Base-by-base conservation (phyloP, 768 basidiomycete genomes). In the Mrakia gelida region DNA sequence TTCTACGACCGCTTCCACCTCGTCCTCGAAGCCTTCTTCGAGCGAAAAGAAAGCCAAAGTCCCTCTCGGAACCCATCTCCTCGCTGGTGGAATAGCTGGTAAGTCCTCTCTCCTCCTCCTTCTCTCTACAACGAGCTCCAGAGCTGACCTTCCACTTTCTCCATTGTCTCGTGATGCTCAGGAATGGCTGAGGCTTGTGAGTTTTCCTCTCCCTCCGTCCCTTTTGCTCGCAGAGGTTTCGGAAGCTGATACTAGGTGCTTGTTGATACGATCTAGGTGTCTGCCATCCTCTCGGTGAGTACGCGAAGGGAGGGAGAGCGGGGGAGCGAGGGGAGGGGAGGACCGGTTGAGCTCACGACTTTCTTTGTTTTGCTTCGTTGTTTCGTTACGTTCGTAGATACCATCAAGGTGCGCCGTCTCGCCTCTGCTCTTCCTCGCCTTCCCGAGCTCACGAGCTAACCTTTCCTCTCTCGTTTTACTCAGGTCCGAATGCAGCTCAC, bases 401-500 rank as follows among this genome's bases (percentile, higher is more conserved):
- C 97, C 34, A 98, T 98, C 88, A 98, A 98, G 87, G 77, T 78
- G 0, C 2, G 76, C 49, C 21, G 10, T 4, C 43, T 52, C 15
- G 2, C 15, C 3, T 49, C 43, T 0, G 4, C 15, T 34, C 13
- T 43, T 3, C 21, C n/a, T 30, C 9, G 10, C 65, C 26, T 18
- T 41, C 26, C 10, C 16, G 3, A 9, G 2, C 15, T 0, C 23
- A 2, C 6, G 1, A 34, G 52, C 41, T 45, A 10, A 16, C 34
- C 38, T 54, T 28, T 6, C 11, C 3, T 18, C n/a, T 13, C 45
- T 15, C 30, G 13, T 45, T 21, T 56, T 3, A 21, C 21, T 32
- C 32, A 78, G 77, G 96, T 98, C 81, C 93, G 97, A n/a, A 99
- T 99, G 97, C 97, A 99, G 86, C 90, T 99, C 76, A 93, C 92